Percentiles rank a stretch among this genome's conserved stretches.
phyloP scores from a whole-genome alignment of 2,329 filamentous ascomycete species.

The Alternaria dauci region DNA sequence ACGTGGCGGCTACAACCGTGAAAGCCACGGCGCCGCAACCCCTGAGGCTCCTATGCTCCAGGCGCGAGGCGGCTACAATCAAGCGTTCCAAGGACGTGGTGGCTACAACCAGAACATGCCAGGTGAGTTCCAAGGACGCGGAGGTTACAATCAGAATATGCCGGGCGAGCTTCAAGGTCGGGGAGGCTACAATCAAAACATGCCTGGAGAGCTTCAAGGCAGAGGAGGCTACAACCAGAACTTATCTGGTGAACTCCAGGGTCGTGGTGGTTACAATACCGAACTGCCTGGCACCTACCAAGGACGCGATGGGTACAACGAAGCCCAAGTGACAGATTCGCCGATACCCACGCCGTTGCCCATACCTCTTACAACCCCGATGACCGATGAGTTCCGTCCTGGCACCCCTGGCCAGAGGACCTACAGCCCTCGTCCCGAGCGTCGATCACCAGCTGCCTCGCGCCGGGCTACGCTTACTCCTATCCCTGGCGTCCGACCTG shows the following conservation, averaged over 20 bases:
- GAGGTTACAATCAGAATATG: slow-evolving; percentile 42
- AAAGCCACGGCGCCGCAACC: slow-evolving; percentile 27
- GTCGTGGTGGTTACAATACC: slow-evolving; percentile 46
- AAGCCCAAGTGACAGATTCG: slow-evolving; percentile 39
- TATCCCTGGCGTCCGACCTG: slow-evolving; percentile 46
- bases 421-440: slow-evolving; percentile 42
- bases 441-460: slow-evolving; percentile 40
- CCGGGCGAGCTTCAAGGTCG: slow-evolving; percentile 40
- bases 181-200: slow-evolving; percentile 44
- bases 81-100: slow-evolving; percentile 39
- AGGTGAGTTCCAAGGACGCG: slow-evolving; percentile 39
- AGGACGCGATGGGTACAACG: slow-evolving; percentile 49
- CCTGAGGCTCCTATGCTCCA: slow-evolving; percentile 32
- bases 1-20: slow-evolving; percentile 42
- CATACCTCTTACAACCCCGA: slow-evolving; percentile 35
- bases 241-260: slow-evolving; percentile 42
- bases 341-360: slow-evolving; percentile 43
- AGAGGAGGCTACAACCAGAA: slow-evolving; percentile 43
- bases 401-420: slow-evolving; percentile 42
- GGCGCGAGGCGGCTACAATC: slow-evolving; percentile 26
- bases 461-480: slow-evolving; percentile 50
- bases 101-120: slow-evolving; percentile 41
- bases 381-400: slow-evolving; percentile 44
- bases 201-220: slow-evolving; percentile 45
- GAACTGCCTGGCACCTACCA: slow-evolving; percentile 41